These are phyloP conservation scores for Talaromyces sp. DNA, from an alignment of 2,329 filamentous ascomycete species.

Conservation along the genomic window DNA sequence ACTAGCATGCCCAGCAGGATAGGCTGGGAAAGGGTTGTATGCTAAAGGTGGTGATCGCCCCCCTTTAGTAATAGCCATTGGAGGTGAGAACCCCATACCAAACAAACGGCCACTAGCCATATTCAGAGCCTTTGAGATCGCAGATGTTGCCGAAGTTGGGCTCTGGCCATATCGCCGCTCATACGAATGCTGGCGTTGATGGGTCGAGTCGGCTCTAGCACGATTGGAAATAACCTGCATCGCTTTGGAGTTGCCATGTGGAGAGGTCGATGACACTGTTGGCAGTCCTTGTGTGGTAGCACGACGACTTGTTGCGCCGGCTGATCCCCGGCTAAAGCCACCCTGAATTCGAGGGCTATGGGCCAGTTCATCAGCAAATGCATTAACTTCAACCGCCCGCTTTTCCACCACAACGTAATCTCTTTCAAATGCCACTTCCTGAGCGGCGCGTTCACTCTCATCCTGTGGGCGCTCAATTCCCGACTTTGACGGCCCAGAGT, in stretches of 20 bases:
- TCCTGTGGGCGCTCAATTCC: constrained; percentile 39
- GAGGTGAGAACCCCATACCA: constrained; percentile 54
- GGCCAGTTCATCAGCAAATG: constrained; percentile 91
- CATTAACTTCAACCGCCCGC: constrained; percentile 92
- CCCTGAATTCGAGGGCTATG: constrained; percentile 71
- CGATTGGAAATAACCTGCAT: constrained; percentile 74
- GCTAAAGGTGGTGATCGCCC: constrained; percentile 50
- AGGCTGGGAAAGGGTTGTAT: constrained; percentile 76
- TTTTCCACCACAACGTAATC: constrained; percentile 98
- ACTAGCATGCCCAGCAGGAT: constrained; percentile 73
- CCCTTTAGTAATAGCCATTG: constrained; percentile 48
- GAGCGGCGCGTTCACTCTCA: constrained; percentile 68
- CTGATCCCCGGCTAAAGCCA: constrained; percentile 54
- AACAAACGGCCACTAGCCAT: constrained; percentile 73
- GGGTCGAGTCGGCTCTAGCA: constrained; percentile 59
- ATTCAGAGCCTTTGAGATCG: constrained; percentile 91
- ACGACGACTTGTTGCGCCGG: constrained; percentile 69
- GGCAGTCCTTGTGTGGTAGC: constrained; percentile 77
- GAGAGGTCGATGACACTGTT: constrained; percentile 69
- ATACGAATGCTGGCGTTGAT: constrained; percentile 77
- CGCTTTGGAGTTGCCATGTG: constrained; percentile 69
- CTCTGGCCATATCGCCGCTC: constrained; percentile 75
- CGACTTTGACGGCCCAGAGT: constrained; percentile 50
- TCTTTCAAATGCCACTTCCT: constrained; percentile 86
- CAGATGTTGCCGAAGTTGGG: constrained; percentile 79